Conservation (phyloP, 177 flowering plant species). For the Vitis hybrid region DNA sequence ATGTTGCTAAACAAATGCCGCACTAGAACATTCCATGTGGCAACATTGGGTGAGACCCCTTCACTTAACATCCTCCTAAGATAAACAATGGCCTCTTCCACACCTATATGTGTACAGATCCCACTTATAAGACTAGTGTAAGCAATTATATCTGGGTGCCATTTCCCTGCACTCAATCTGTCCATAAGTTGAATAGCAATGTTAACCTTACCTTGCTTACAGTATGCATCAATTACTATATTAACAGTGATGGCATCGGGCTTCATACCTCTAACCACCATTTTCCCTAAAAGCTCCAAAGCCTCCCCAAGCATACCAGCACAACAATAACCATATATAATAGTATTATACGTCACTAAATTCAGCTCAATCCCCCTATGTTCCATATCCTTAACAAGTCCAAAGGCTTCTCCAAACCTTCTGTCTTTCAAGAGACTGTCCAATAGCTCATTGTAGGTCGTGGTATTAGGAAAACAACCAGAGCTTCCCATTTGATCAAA, state of each 20-base stretch:
- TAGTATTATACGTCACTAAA: constrained; percentile 63
- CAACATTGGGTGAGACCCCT: constrained; percentile 55
- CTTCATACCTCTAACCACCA: constrained; percentile 57
- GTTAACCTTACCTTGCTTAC: constrained; percentile 54
- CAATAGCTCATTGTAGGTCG: constrained; percentile 71
- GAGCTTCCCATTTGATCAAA: constrained; percentile 55
- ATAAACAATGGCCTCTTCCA: constrained; percentile 51
- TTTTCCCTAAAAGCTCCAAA: constrained; percentile 50
- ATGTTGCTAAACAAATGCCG: constrained; percentile 37
- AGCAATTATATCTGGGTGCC: constrained; percentile 53
- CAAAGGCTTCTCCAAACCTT: constrained; percentile 35
- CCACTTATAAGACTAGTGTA: constrained; percentile 68
- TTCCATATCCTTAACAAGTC: constrained; percentile 51
- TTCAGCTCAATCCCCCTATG: constrained; percentile 40
- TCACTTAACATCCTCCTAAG: constrained; percentile 58
- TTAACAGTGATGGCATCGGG: constrained; percentile 67
- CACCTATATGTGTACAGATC: constrained; percentile 40
- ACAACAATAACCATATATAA: constrained; percentile 51
- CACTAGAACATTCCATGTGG: constrained; percentile 69
- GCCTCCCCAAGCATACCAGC: constrained; percentile 46
- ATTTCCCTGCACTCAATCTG: constrained; percentile 27
- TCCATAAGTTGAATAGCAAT: constrained; percentile 48
- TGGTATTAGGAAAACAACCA: constrained; percentile 56
- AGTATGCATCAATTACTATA: constrained; percentile 54
- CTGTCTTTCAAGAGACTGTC: constrained; percentile 52